A percentile compares a stretch with the other conserved stretches of the same genome.
phyloP scores from a whole-genome alignment of 108 stramenopile genomes.

The Stephanodiscus minutulus region DNA sequence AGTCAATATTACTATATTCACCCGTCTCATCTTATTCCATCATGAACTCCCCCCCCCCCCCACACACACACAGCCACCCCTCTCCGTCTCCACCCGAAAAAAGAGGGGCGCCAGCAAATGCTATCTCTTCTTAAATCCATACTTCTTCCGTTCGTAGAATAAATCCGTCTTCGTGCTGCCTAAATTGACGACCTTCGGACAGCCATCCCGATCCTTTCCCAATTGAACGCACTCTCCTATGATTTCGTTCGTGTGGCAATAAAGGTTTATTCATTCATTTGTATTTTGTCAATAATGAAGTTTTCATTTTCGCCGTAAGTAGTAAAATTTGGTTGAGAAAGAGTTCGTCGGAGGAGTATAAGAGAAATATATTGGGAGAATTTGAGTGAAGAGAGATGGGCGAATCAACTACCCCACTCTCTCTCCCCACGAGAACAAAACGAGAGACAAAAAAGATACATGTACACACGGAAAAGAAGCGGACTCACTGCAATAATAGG shows the following conservation, averaged over 20 bases:
- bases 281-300: neutral
- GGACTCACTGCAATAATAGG: constrained; percentile 96
- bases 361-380: no score
- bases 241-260: neutral
- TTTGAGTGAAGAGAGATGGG: no score
- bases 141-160: constrained; percentile 99
- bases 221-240: constrained; percentile 78
- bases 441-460: neutral
- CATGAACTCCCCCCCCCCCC: neutral
- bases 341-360: no score
- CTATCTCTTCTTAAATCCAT: constrained; percentile 90
- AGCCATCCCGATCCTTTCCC: constrained; percentile 98
- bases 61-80: neutral
- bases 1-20: neutral
- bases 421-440: neutral
- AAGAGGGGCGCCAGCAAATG: constrained; percentile 3
- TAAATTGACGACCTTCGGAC: constrained; percentile 99
- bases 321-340: no score
- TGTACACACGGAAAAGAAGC: no score
- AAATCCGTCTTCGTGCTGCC: constrained; percentile 95
- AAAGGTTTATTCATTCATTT: neutral
- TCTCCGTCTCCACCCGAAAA: neutral
- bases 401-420: no score
- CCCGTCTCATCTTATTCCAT: neutral
- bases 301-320: neutral